Evolutionary conservation across 164 flowering plant species (phyloP).

Genomic region (Vitis rupestris): DNA sequence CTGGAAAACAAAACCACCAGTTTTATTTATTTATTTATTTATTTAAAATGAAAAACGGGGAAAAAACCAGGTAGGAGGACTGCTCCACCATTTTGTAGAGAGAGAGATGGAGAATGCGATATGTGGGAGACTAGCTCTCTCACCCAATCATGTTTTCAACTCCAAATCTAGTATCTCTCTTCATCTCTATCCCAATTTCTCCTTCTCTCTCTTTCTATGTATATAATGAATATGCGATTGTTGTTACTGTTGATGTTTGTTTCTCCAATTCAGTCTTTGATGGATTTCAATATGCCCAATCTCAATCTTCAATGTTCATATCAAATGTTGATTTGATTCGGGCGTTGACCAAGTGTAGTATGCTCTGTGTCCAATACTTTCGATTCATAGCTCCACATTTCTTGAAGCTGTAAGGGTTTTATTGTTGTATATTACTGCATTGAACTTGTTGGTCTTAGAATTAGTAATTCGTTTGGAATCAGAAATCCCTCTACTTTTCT

Average conservation of each 20-base stretch:
- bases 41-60: too few species aligned
- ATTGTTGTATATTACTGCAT: too few species aligned
- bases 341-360: neutral
- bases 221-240: neutral
- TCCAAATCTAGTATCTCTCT: slow-evolving; percentile 43
- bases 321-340: too few species aligned
- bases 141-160: slow-evolving; percentile 54
- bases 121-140: slow-evolving; percentile 55
- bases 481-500: too few species aligned
- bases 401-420: too few species aligned
- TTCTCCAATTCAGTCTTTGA: neutral
- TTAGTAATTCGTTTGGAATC: too few species aligned
- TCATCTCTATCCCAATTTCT: neutral
- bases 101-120: slow-evolving; percentile 57
- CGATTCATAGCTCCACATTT: too few species aligned
- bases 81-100: slow-evolving; percentile 4
- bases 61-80: too few species aligned
- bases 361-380: neutral
- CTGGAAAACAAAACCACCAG: neutral
- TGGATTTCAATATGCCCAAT: neutral
- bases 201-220: slow-evolving; percentile 14
- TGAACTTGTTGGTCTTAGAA: too few species aligned
- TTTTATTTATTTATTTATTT: too few species aligned
- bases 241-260: neutral
- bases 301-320: neutral